A percentile compares a stretch with the other conserved stretches of the same genome.
These are phyloP conservation scores for Neurospora terricola DNA, from an alignment of 495 filamentous ascomycete species.

Conservation along the genomic window DNA sequence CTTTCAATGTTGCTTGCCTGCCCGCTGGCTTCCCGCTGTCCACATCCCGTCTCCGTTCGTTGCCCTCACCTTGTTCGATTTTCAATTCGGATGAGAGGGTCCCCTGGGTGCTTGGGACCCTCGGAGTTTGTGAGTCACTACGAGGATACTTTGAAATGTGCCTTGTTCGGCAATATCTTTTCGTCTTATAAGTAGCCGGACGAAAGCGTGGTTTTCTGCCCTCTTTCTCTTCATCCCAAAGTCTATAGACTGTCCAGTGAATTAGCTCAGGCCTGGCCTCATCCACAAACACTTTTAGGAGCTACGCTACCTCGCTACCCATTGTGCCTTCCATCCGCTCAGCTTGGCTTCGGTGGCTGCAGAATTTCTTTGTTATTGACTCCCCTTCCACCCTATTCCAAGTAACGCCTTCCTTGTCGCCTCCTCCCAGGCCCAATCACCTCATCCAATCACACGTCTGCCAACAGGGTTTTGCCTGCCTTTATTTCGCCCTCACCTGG, in stretches of 20 bases:
- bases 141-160: background rate
- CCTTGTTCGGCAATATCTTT: background rate
- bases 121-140: background rate
- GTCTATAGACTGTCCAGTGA: background rate
- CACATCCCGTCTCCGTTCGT: background rate
- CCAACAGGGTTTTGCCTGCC: background rate
- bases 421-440: background rate
- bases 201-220: background rate
- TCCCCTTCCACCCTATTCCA: background rate
- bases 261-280: background rate
- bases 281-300: background rate
- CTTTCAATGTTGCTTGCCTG: background rate
- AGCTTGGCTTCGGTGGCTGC: background rate
- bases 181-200: background rate
- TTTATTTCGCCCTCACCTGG: background rate
- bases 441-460: background rate
- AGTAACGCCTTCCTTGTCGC: background rate
- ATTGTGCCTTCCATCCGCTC: background rate
- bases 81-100: background rate
- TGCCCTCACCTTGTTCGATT: background rate
- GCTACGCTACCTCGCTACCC: background rate
- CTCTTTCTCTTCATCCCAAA: background rate
- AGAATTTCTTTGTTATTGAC: conserved; percentile 6
- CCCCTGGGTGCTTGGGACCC: background rate
- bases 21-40: background rate